phyloP scores from a whole-genome alignment of 108 stramenopile genomes.

The Asterionellopsis glacialis region DNA sequence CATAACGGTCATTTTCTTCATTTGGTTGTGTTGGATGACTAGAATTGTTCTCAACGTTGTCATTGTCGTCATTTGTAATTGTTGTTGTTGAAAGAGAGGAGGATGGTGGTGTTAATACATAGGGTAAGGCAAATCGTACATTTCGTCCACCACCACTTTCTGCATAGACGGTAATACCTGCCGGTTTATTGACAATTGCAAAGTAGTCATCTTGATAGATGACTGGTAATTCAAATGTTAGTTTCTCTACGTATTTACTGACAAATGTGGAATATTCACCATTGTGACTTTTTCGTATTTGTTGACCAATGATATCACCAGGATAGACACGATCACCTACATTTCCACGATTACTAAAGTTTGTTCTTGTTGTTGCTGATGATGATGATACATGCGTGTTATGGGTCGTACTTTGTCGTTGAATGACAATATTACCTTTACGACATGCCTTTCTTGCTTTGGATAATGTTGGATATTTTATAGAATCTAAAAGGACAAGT shows the following conservation, averaged over 20 bases:
- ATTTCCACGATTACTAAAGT: not conserved
- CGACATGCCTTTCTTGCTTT: constrained; percentile 75
- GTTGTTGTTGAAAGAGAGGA: not conserved
- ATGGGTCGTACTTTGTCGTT: constrained; percentile 10
- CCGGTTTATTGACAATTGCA: constrained; percentile 61
- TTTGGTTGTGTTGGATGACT: no score
- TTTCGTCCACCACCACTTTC: constrained; percentile 32
- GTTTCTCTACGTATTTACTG: constrained; percentile 7
- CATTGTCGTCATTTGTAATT: constrained; percentile 7
- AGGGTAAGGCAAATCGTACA: constrained; percentile 37
- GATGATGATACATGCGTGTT: no score
- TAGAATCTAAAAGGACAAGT: constrained; percentile 64
- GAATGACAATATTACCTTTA: constrained; percentile 54
- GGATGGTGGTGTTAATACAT: constrained; percentile 23
- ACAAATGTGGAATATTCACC: no score
- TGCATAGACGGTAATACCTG: constrained; percentile 38
- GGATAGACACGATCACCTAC: constrained; percentile 2
- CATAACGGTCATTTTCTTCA: no score
- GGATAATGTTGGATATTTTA: constrained; percentile 58
- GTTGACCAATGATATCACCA: not conserved
- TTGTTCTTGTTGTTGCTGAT: not conserved
- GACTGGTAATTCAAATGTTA: constrained; percentile 73
- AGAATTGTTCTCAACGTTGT: no score
- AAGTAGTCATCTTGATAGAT: constrained; percentile 82
- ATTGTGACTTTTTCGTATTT: not conserved